Evolutionary conservation across 192 early-diverging fungal genomes (phyloP), one percentile per base, ranked within the genome.

Genomic region (Backusella tuberculispora): DNA sequence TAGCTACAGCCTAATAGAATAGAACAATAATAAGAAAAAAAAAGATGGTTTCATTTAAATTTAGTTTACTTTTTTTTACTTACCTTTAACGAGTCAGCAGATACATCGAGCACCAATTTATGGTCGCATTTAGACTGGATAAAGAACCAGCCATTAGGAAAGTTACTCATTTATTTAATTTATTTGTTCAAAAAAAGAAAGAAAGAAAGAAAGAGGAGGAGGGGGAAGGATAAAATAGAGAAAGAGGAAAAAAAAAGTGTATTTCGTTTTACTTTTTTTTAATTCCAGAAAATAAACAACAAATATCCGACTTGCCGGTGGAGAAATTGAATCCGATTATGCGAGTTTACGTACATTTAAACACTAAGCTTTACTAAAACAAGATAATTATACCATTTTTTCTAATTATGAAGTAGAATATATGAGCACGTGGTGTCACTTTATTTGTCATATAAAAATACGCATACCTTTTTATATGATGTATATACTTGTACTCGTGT

Each of bases 81-180:
- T 74, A 80, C 78, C 68, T 80, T 80, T 13, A 76, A 15, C 17
- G 79, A 80, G 63, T 80, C 75, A 29, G 50, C 45, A 45, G 45
- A n/a, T 1, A 80, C 79, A 7, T 80, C 79, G 10, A 80, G 56
- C 8, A 76, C 75, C 79, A 80, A 76, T 56, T 65, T 74, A 63
- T 76, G 75, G 0, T 10, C 19, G 26, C 71, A 73, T 21, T 64
- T 41, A 13, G 79, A 80, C 53, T 76, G 75, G 14, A 80, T 71
- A 74, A 48, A 80, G 41, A 80, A 80, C 79, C 79, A 80, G 38
- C 79, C 79, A 12, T 65, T 15, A 65, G 79, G 79, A 47, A 80
- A 80, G 21, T 26, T 60, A n/a, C 53, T 60, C 53, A 60, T 60
- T 24, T 60, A 60, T 17, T 9, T 3, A 50, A 21, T 56, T 21